Conservation (phyloP, 495 filamentous ascomycete species). For the Penicillium odoratum region DNA sequence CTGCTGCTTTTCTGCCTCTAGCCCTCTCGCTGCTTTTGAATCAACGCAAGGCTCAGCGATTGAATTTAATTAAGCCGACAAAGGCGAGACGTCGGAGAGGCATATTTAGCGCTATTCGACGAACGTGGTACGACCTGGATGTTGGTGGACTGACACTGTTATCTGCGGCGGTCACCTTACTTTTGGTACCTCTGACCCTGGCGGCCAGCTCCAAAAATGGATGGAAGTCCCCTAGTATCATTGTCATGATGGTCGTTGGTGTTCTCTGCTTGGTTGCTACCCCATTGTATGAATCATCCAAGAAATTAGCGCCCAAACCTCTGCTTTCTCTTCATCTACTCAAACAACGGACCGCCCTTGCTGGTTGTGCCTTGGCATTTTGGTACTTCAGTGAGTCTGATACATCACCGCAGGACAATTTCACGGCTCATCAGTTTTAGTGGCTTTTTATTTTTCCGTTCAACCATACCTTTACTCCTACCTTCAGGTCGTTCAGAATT, state of each 20-base stretch:
- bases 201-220: slow-evolving; percentile 47
- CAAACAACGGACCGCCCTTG: slow-evolving; percentile 60
- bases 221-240: slow-evolving; percentile 58
- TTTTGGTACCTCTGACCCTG: slow-evolving; percentile 62
- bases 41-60: slow-evolving; percentile 54
- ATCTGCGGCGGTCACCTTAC: slow-evolving; percentile 55
- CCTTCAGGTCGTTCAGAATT: slow-evolving; percentile 67
- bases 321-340: slow-evolving; percentile 62
- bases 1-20: slow-evolving; percentile 57
- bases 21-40: slow-evolving; percentile 54
- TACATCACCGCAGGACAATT: background rate
- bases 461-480: slow-evolving; percentile 71
- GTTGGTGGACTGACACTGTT: slow-evolving; percentile 57
- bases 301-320: slow-evolving; percentile 53
- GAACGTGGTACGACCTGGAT: slow-evolving; percentile 56
- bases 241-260: slow-evolving; percentile 63
- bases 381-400: slow-evolving; percentile 58
- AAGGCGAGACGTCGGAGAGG: slow-evolving; percentile 31
- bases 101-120: slow-evolving; percentile 36
- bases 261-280: slow-evolving; percentile 55
- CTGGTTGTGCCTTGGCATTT: slow-evolving; percentile 56
- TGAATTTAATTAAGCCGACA: slow-evolving; percentile 46
- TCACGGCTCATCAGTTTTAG: slow-evolving; percentile 34
- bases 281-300: slow-evolving; percentile 60
- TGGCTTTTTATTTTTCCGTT: slow-evolving; percentile 66